Percentiles rank a stretch among this genome's conserved stretches.
Conservation (phyloP, 192 early-diverging fungal species). For the Mortierella antarctica region DNA sequence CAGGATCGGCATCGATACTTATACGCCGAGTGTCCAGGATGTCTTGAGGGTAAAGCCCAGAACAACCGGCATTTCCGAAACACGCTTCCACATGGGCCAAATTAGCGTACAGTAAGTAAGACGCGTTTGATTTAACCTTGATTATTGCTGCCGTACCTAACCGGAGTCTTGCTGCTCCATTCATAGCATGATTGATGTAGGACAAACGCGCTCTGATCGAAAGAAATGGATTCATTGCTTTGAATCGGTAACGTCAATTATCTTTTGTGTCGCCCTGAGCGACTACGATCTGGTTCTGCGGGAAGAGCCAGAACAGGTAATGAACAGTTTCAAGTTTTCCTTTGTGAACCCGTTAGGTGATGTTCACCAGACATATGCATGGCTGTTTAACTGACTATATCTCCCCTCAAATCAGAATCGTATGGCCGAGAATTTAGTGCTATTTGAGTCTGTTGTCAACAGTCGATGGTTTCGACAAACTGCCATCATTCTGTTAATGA, state of each 20-base stretch:
- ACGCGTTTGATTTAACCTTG: not conserved
- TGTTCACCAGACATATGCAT: not conserved
- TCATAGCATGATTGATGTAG: slow-evolving; percentile 86
- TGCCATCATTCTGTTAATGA: slow-evolving; percentile 94
- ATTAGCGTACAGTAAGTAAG: slow-evolving; percentile 82
- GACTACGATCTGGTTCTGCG: slow-evolving; percentile 94
- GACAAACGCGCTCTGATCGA: slow-evolving; percentile 84
- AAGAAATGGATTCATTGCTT: slow-evolving; percentile 92
- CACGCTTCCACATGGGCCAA: slow-evolving; percentile 90
- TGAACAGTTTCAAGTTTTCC: not conserved
- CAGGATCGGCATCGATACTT: slow-evolving; percentile 84
- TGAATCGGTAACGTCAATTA: slow-evolving; percentile 89
- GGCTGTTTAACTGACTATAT: not conserved
- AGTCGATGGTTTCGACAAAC: slow-evolving; percentile 93
- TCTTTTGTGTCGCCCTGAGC: slow-evolving; percentile 92
- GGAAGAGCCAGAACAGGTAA: slow-evolving; percentile 80
- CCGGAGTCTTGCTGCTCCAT: not conserved
- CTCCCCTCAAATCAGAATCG: slow-evolving; percentile 73
- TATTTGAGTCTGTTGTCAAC: slow-evolving; percentile 94
- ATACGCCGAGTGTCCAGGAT: slow-evolving; percentile 93
- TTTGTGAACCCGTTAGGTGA: not conserved
- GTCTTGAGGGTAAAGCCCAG: slow-evolving; percentile 94
- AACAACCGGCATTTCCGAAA: slow-evolving; percentile 98
- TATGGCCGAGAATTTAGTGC: slow-evolving; percentile 89
- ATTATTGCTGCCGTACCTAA: slow-evolving; percentile 5